Conservation (phyloP, 2,329 filamentous ascomycete species). For the Colletotrichum karsti region DNA sequence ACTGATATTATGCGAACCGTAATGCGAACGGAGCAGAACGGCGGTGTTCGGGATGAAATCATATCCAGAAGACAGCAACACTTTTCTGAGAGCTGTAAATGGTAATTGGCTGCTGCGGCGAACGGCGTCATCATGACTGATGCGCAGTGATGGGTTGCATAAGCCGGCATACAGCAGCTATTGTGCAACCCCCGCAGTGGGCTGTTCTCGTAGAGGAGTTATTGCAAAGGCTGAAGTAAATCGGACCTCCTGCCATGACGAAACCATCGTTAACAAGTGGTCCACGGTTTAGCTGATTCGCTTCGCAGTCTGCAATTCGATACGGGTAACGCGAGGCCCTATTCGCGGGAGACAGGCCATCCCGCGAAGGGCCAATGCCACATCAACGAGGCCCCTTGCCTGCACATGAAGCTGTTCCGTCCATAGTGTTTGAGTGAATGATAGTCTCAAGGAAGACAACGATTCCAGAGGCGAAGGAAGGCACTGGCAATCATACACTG, state of each 20-base stretch:
- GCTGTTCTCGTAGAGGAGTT: background rate
- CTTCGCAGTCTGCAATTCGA: background rate
- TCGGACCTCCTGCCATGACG: background rate
- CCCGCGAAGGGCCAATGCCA: background rate
- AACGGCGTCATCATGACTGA: background rate
- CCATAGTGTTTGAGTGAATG: background rate
- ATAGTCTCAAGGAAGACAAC: background rate
- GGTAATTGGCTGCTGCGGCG: background rate
- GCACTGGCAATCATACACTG: background rate
- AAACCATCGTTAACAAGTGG: too few relatives aligned
- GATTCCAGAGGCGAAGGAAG: background rate
- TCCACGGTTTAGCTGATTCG: too few relatives aligned
- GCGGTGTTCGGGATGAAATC: too few relatives aligned
- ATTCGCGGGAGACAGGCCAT: background rate
- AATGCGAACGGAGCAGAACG: too few relatives aligned
- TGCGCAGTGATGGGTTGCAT: slow-evolving; percentile 8
- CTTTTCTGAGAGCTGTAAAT: too few relatives aligned
- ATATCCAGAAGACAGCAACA: too few relatives aligned
- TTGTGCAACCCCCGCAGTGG: slow-evolving; percentile 4
- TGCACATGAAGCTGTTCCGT: background rate
- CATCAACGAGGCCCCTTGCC: background rate
- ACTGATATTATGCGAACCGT: too few relatives aligned
- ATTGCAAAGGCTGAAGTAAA: background rate
- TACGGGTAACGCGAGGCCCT: background rate
- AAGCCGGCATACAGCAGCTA: background rate